Percentiles rank a stretch among this genome's conserved stretches.
phyloP scores from a whole-genome alignment of 1,284 basidiomycete genomes.

The Papiliotrema nemorosa region DNA sequence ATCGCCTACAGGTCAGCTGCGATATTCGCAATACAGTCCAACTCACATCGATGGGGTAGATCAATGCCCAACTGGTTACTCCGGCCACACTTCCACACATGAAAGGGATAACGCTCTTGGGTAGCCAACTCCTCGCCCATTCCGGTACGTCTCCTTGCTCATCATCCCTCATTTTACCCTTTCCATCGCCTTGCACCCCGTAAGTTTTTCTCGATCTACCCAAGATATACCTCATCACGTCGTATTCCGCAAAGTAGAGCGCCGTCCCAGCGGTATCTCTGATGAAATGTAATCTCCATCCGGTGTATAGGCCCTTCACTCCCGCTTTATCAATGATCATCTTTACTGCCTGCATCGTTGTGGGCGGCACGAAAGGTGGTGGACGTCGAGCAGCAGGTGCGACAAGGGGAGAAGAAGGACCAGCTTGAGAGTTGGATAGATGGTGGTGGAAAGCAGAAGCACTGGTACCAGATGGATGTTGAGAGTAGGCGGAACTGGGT shows the following conservation, averaged over 20 bases:
- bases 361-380: conserved; percentile 29
- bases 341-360: conserved; percentile 42
- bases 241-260: conserved; percentile 50
- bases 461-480: conserved; percentile 18
- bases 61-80: conserved; percentile 48
- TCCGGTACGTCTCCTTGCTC: conserved; percentile 42
- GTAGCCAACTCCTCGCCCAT: conserved; percentile 43
- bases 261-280: conserved; percentile 48
- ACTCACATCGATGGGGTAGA: conserved; percentile 50
- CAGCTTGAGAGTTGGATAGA: not conserved
- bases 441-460: conserved; percentile 8
- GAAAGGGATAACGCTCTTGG: conserved; percentile 43
- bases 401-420: not conserved
- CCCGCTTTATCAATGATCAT: conserved; percentile 35
- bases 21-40: not conserved
- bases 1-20: conserved; percentile 35
- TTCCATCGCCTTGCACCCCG: not conserved
- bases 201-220: conserved; percentile 20
- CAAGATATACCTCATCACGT: conserved; percentile 45
- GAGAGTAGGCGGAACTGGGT: conserved; percentile 11
- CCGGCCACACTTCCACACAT: conserved; percentile 47
- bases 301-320: conserved; percentile 39
- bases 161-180: conserved; percentile 14
- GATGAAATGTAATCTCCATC: conserved; percentile 44
- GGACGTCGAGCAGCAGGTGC: conserved; percentile 4